Evolutionary conservation across 331 rosid species (phyloP).

Genomic region (Pyracantha coccinea): DNA sequence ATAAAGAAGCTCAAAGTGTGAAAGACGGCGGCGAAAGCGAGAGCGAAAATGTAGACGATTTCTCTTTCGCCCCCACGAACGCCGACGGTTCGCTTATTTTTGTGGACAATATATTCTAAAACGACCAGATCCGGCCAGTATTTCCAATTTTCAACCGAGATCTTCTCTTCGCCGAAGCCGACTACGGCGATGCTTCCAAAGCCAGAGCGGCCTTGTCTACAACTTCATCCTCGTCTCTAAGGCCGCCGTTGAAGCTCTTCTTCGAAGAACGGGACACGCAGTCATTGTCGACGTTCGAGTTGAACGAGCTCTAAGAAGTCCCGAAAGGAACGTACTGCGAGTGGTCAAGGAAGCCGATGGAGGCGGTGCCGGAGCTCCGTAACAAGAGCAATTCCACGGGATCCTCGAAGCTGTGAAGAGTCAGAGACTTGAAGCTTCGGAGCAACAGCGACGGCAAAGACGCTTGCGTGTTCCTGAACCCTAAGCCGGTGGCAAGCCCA

Average conservation of each 20-base stretch:
- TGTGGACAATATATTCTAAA: conserved; percentile 58
- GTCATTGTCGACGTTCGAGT: conserved; percentile 15
- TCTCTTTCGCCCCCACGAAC: conserved; percentile 45
- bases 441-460: conserved; percentile 86
- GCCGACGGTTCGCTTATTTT: conserved; percentile 45
- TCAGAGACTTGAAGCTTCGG: conserved; percentile 49
- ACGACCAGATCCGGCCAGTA: conserved; percentile 69
- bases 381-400: conserved; percentile 87
- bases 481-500: conserved; percentile 2
- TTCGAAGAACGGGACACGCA: conserved; percentile 17
- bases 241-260: conserved; percentile 52
- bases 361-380: conserved; percentile 22
- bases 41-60: conserved; percentile 29
- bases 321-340: conserved; percentile 57
- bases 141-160: conserved; percentile 55
- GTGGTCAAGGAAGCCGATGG: conserved; percentile 44
- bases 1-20: neutral
- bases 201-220: neutral
- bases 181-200: conserved; percentile 15
- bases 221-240: neutral
- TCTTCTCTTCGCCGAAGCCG: conserved; percentile 33
- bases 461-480: conserved; percentile 55
- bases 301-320: conserved; percentile 8
- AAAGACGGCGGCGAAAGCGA: neutral
- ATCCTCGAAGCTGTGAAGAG: conserved; percentile 61